These are phyloP conservation scores for Alternaria arborescens DNA, from an alignment of 2,329 filamentous ascomycete genomes.

Conservation along the genomic window DNA sequence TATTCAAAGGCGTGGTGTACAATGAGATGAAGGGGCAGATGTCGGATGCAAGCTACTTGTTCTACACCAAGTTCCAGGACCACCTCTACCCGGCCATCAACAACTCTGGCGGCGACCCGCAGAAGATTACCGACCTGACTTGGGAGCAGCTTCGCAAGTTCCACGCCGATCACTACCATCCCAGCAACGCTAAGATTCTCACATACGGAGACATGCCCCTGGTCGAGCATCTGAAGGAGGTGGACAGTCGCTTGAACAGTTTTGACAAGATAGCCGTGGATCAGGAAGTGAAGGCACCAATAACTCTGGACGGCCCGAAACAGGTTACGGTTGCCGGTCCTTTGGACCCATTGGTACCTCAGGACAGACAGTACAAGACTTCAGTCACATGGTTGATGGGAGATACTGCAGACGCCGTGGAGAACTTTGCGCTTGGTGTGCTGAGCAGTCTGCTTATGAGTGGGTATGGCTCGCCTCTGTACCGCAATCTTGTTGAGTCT, in stretches of 20 bases:
- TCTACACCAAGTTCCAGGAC: slow-evolving; percentile 94
- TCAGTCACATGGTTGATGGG: slow-evolving; percentile 93
- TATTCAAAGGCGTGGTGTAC: slow-evolving; percentile 98
- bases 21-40: slow-evolving; percentile 99
- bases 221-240: slow-evolving; percentile 78
- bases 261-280: slow-evolving; percentile 78
- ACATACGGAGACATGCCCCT: slow-evolving; percentile 96
- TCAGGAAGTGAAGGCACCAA: slow-evolving; percentile 76
- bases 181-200: slow-evolving; percentile 94
- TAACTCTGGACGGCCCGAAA: slow-evolving; percentile 74
- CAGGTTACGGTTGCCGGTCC: slow-evolving; percentile 80
- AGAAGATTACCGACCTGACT: slow-evolving; percentile 94
- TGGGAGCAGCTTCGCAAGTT: slow-evolving; percentile 89
- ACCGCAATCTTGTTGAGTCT: slow-evolving; percentile 85
- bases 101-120: slow-evolving; percentile 95
- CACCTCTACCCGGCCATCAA: slow-evolving; percentile 93
- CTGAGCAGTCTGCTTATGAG: slow-evolving; percentile 87
- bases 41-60: slow-evolving; percentile 95
- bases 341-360: slow-evolving; percentile 83
- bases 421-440: slow-evolving; percentile 86
- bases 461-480: slow-evolving; percentile 93
- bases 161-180: slow-evolving; percentile 93
- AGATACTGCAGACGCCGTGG: slow-evolving; percentile 80
- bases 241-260: slow-evolving; percentile 75
- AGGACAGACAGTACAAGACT: slow-evolving; percentile 90